Evolutionary conservation across 1,139 yeast genomes (phyloP), one percentile per base, ranked within the genome.

Genomic region (Suhomyces ambrosiae): DNA sequence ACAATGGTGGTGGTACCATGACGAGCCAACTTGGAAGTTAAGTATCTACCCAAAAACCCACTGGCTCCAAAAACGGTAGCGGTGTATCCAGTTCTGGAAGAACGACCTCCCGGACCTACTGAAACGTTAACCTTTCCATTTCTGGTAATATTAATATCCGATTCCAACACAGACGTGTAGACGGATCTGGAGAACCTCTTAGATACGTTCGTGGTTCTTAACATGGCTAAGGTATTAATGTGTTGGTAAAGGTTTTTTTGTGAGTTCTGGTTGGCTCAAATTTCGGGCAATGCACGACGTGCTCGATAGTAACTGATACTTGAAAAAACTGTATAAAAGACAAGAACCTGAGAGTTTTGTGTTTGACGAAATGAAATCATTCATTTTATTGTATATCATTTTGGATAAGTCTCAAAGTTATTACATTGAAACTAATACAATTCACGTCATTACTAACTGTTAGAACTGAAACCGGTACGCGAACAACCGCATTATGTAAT

Each of bases 21-120:
- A 56, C 82, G 74, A 45, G 90, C 95, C 52, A 87, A 69, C 54
- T 82, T 85, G 29, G 92, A 70, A 11, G 79, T 75, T 46, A 87
- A 63, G 51, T 84, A 78, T 39, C 89, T 78, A 26, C 96, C 96
- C 44, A 87, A 68, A 61, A 83, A 82, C 1, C 96, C 95, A 36
- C 80, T 66, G 23, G 86, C 89, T 9, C 96, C 96, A 55, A 87
- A 87, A 3, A 87, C 92, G 5, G 96, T 86, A 19, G 92, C 95
- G 5, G 92, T 86, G 65, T 81, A 86, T 2, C 96, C 96, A n/a
- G 92, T 82, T 68, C 95, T 76, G 25, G 95, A 86, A 7, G 95
- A 84, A 46, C 88, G 76, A 27, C 96, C 95, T 30, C 95, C 95
- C 34, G 79, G 66, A 43, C 96, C 96, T 27, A 73, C 72, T 15